Evolutionary conservation across 2,329 filamentous ascomycete species (phyloP).

Genomic region (Clonostachys rosea): DNA sequence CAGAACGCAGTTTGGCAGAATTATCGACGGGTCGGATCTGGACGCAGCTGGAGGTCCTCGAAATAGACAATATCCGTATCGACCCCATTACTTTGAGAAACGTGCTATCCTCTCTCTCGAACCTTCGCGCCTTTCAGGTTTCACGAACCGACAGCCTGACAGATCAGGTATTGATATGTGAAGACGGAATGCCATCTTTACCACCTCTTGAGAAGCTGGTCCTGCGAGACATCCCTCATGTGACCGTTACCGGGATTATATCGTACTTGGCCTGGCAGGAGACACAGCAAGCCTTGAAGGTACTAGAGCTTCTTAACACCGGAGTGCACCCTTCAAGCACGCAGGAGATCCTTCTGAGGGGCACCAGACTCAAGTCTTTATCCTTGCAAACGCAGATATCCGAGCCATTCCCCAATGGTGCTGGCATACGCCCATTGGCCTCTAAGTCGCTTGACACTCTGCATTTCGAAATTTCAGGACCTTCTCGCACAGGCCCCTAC

Average conservation of each 20-base stretch:
- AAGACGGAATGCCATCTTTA: constrained; percentile 64
- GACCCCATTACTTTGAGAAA: constrained; percentile 68
- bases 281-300: constrained; percentile 56
- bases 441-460: constrained; percentile 68
- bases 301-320: constrained; percentile 67
- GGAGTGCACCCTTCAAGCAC: constrained; percentile 61
- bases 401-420: constrained; percentile 41
- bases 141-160: constrained; percentile 65
- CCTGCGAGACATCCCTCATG: constrained; percentile 63
- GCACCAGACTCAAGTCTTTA: constrained; percentile 52
- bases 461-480: constrained; percentile 76
- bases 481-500: constrained; percentile 51
- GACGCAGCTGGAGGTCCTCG: constrained; percentile 68
- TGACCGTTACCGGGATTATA: constrained; percentile 68
- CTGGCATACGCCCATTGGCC: constrained; percentile 52
- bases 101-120: constrained; percentile 62
- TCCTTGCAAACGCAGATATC: constrained; percentile 47
- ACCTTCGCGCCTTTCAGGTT: constrained; percentile 71
- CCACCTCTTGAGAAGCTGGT: constrained; percentile 71
- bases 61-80: constrained; percentile 63
- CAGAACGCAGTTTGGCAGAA: constrained; percentile 71
- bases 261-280: constrained; percentile 61
- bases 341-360: constrained; percentile 54
- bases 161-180: constrained; percentile 69
- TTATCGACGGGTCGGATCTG: constrained; percentile 63